These are phyloP conservation scores for Arxiozyma bovina DNA, from an alignment of 1,139 yeast species.

Conservation along the genomic window DNA sequence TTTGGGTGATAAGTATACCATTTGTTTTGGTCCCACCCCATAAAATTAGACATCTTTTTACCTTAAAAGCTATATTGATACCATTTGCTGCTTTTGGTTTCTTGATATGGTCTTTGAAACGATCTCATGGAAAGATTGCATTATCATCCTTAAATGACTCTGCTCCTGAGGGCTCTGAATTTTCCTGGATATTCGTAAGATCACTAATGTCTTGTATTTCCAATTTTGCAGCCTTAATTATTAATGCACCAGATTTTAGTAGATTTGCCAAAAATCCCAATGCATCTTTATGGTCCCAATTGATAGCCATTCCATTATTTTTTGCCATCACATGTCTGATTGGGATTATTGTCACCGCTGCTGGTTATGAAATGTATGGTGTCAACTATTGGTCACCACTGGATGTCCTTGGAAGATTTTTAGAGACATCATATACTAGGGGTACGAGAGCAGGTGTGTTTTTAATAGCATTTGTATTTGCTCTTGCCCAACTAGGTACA, in stretches of 20 bases:
- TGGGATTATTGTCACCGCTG: slow-evolving; percentile 81
- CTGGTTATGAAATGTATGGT: slow-evolving; percentile 62
- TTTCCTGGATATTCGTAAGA: slow-evolving; percentile 65
- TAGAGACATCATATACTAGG: slow-evolving; percentile 44
- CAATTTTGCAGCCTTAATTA: slow-evolving; percentile 76
- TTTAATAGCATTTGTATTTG: slow-evolving; percentile 66
- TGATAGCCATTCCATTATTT: slow-evolving; percentile 61
- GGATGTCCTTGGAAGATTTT: slow-evolving; percentile 59
- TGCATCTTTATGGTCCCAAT: slow-evolving; percentile 45
- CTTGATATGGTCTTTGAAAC: slow-evolving; percentile 69
- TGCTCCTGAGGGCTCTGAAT: slow-evolving; percentile 20
- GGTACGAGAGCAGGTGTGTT: slow-evolving; percentile 87
- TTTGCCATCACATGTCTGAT: slow-evolving; percentile 76
- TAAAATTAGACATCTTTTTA: slow-evolving; percentile 68
- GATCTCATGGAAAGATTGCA: slow-evolving; percentile 31
- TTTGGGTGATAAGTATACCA: slow-evolving; percentile 70
- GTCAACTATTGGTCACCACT: slow-evolving; percentile 79
- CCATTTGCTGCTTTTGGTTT: slow-evolving; percentile 77
- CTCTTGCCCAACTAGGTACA: slow-evolving; percentile 80
- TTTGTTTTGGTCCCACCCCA: slow-evolving; percentile 78
- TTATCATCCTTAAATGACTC: slow-evolving; percentile 21
- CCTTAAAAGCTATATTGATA: slow-evolving; percentile 64
- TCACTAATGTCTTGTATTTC: slow-evolving; percentile 72
- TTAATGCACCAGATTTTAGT: slow-evolving; percentile 85
- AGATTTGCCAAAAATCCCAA: slow-evolving; percentile 58